Conservation (phyloP, 176 grass and related monocot species). For the Zea mays region Zm-B73-REFERENCE-NAM-5.0 NC_050103.1:23442001-23442500, state of each 20-base stretch:
- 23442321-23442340: constrained; percentile 52
- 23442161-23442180: constrained; percentile 69
- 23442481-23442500: constrained; percentile 52
- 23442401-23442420: constrained; percentile 25
- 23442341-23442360: constrained; percentile 42
- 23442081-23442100: constrained; percentile 70
- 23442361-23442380: constrained; percentile 44
- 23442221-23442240: constrained; percentile 56
- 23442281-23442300: constrained; percentile 41
- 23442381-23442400: constrained; percentile 37
- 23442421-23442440: constrained; percentile 28
- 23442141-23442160: constrained; percentile 68
- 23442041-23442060: constrained; percentile 73
- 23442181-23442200: constrained; percentile 63
- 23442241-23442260: constrained; percentile 60
- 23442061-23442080: constrained; percentile 64
- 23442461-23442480: constrained; percentile 63
- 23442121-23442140: constrained; percentile 58
- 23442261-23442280: constrained; percentile 34
- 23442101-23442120: constrained; percentile 55
- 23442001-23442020: neutral
- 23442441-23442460: constrained; percentile 42
- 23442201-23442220: constrained; percentile 61
- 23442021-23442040: constrained; percentile 55
- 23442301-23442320: constrained; percentile 32